These are phyloP conservation scores for Lumnitzera littorea DNA, from an alignment of 345 rosid species.

Conservation along the genomic window DNA sequence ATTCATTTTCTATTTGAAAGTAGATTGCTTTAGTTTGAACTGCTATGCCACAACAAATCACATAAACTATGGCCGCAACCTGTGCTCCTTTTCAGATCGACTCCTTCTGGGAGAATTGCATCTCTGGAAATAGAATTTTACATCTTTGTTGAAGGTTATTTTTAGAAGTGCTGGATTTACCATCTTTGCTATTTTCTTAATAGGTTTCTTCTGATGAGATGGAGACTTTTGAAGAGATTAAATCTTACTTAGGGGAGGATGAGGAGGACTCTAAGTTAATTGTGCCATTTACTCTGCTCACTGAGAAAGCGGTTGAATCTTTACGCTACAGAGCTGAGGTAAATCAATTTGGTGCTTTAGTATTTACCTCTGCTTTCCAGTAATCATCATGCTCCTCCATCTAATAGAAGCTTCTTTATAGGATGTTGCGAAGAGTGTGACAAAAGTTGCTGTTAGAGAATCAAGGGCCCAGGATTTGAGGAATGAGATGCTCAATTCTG, in stretches of 20 bases:
- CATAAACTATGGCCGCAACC: too few species aligned
- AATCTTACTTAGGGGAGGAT: constrained; percentile 54
- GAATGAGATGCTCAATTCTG: constrained; percentile 83
- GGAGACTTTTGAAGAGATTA: constrained; percentile 70
- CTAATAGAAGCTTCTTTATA: constrained; percentile 18
- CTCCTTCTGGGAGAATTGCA: too few species aligned
- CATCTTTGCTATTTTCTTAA: constrained; percentile 7
- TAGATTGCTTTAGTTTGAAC: too few species aligned
- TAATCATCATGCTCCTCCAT: too few species aligned
- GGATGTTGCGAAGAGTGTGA: constrained; percentile 92
- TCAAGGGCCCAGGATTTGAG: constrained; percentile 91
- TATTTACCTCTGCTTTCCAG: neutral
- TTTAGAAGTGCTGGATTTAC: neutral
- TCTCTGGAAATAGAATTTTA: neutral
- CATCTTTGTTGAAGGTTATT: neutral
- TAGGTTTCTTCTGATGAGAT: constrained; percentile 82
- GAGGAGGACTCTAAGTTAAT: constrained; percentile 43
- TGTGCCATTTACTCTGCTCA: constrained; percentile 55
- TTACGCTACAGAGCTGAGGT: constrained; percentile 94
- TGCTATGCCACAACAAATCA: too few species aligned
- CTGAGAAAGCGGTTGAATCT: constrained; percentile 77
- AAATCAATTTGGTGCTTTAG: constrained; percentile 3
- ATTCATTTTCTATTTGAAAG: too few species aligned
- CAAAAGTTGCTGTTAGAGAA: constrained; percentile 71
- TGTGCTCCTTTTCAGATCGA: too few species aligned